These are phyloP conservation scores for Aspergillus aculeatinus DNA, from an alignment of 2,329 filamentous ascomycete species.

Conservation along the genomic window DNA sequence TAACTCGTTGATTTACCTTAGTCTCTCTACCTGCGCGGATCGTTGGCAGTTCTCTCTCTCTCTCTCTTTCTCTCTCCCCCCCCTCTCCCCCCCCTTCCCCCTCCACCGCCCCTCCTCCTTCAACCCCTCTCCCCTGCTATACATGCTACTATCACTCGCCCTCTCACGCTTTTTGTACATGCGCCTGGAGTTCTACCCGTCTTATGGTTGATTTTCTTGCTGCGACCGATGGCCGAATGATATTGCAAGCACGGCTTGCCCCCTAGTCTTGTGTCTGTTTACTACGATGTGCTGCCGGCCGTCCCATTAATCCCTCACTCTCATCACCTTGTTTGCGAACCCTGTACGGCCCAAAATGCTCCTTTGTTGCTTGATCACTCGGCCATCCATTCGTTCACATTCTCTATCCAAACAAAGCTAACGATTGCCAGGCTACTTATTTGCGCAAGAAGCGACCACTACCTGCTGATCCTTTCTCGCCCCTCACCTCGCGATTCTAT, in stretches of 20 bases:
- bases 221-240: neutral
- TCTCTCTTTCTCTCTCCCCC: too few species aligned
- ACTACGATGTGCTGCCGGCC: neutral
- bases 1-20: conserved; percentile 8
- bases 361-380: conserved; percentile 9
- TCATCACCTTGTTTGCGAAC: conserved; percentile 1
- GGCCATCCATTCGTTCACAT: conserved; percentile 8
- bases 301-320: conserved; percentile 3
- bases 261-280: too few species aligned
- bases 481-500: conserved; percentile 5
- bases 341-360: neutral
- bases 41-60: neutral
- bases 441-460: neutral
- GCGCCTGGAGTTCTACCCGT: conserved; percentile 4
- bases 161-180: conserved; percentile 1
- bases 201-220: conserved; percentile 2
- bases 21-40: conserved; percentile 6
- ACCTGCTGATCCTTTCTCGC: conserved; percentile 7
- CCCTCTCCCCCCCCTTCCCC: neutral
- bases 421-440: conserved; percentile 13
- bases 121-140: conserved; percentile 1
- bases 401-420: conserved; percentile 4
- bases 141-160: conserved; percentile 1
- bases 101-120: neutral
- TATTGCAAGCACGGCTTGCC: too few species aligned